Evolutionary conservation across 1,284 basidiomycete species (phyloP), one percentile per base, ranked within the genome.

Genomic region (Pseudozyma pruni): DNA sequence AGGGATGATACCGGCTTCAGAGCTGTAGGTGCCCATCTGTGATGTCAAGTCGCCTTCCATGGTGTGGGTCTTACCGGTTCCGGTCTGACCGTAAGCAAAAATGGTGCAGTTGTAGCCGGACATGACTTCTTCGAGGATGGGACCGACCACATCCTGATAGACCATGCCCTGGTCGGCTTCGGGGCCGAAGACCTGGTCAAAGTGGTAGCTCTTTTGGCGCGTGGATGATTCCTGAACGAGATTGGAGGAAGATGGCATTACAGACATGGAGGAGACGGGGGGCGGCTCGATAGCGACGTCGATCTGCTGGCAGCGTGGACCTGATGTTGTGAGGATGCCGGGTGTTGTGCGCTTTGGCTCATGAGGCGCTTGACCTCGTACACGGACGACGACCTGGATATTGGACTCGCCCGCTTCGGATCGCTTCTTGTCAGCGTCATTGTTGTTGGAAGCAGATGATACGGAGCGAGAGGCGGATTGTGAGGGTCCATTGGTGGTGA

Each of bases 1-100:
- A n/a, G 96, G 96, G 66, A 98, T 94, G 88, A 99, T 95, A 50
- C 96, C 96, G 4, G 96, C 95, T 48, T 92, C 88, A 3, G 89
- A 84, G 16, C 91, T 91, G 31, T 94, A 95, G 54, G 92, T 93
- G 19, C 91, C 91, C 0, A 91, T 88, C 35, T 78, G 73, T 10
- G 79, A 76, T 7, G 79, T 71, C 32, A 83, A 66, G 33, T 83
- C 79, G 37, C 80, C 80, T 42, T 82, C 80, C 80, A 82, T 82
- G 10, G 80, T 82, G 34, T 79, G 96, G 90, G 96, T 98, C 85
- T 99, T 99, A 16, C 96, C 96, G 0, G 96, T 98, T 6, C 96
- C 96, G 0, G 96, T 99, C 83, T 98, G 96, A 3, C 96, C 96
- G 80, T 99, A 99, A 3, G 95, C 95, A 84, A 98, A 98, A 32